Evolutionary conservation across 1,284 basidiomycete genomes (phyloP).

Genomic region (Ceratorhiza oryzae-sativae): DNA sequence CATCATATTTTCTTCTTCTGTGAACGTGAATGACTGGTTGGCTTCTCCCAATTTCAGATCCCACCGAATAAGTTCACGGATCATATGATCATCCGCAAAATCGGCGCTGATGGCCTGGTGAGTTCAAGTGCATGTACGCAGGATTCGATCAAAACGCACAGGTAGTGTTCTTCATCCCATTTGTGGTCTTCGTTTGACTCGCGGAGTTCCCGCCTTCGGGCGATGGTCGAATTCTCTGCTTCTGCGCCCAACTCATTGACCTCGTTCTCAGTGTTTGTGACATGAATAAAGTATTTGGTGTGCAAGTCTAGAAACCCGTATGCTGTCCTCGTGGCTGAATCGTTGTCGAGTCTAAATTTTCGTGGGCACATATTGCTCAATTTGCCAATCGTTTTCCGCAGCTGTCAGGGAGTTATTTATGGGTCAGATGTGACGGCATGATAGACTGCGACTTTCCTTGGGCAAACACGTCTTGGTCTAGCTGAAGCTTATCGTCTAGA

Average conservation of each 20-base stretch:
- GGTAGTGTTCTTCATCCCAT: slow-evolving; percentile 82
- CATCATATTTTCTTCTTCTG: slow-evolving; percentile 69
- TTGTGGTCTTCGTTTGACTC: slow-evolving; percentile 69
- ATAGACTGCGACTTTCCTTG: slow-evolving; percentile 57
- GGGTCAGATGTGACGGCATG: not conserved
- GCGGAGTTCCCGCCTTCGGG: slow-evolving; percentile 60
- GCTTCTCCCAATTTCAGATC: slow-evolving; percentile 52
- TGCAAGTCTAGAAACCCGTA: slow-evolving; percentile 80
- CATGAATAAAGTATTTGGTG: slow-evolving; percentile 74
- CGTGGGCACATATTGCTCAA: slow-evolving; percentile 65
- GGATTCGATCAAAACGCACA: slow-evolving; percentile 58
- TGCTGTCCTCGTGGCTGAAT: slow-evolving; percentile 49
- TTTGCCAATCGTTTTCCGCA: slow-evolving; percentile 76
- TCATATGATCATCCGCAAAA: slow-evolving; percentile 74
- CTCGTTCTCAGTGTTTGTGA: slow-evolving; percentile 75
- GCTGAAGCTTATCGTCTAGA: slow-evolving; percentile 50
- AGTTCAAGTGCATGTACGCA: slow-evolving; percentile 5
- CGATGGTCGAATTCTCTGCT: slow-evolving; percentile 59
- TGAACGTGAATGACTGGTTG: slow-evolving; percentile 59
- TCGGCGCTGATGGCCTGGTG: slow-evolving; percentile 65
- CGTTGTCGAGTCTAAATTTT: not conserved
- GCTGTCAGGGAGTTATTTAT: slow-evolving; percentile 54
- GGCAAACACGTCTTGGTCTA: slow-evolving; percentile 63
- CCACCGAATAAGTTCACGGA: slow-evolving; percentile 72
- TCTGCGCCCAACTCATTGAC: slow-evolving; percentile 76